Evolutionary conservation across 169 alveolate genomes (phyloP).

Genomic region (Eimeria sp.): DNA sequence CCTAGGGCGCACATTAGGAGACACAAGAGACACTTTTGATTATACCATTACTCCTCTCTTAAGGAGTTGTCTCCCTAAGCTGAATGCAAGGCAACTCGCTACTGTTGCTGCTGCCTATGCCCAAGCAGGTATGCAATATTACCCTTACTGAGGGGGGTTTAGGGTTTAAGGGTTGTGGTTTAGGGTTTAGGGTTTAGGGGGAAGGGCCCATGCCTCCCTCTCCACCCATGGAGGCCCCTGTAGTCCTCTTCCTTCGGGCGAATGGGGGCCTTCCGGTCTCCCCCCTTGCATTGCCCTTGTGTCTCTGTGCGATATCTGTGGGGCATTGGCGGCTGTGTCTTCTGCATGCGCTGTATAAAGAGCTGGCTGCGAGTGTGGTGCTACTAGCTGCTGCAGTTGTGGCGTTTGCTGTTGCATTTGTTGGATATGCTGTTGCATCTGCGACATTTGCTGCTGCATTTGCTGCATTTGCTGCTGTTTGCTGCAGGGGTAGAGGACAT

Average conservation of each 20-base stretch:
- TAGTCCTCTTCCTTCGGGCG: background rate
- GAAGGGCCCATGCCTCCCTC: background rate
- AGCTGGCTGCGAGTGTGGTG: background rate
- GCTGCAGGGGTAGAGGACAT: constrained; percentile 68
- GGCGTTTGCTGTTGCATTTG: background rate
- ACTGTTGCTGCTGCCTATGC: constrained; percentile 79
- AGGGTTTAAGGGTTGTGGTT: too few species aligned
- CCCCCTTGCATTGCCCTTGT: too few species aligned
- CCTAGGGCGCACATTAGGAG: constrained; percentile 30
- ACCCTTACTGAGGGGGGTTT: too few species aligned
- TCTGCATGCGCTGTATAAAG: too few species aligned
- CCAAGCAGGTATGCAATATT: constrained; percentile 57
- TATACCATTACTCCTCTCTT: constrained; percentile 76
- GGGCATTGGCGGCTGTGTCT: too few species aligned
- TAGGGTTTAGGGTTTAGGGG: too few species aligned
- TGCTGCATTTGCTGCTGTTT: background rate
- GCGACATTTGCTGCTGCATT: background rate
- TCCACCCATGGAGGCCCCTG: background rate
- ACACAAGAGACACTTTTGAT: constrained; percentile 29
- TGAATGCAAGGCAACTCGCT: constrained; percentile 58
- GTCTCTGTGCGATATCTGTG: too few species aligned
- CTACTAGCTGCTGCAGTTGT: background rate
- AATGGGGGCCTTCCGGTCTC: background rate
- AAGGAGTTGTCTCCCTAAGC: constrained; percentile 63
- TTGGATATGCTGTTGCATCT: too few species aligned